phyloP scores from a whole-genome alignment of 345 rosid species.

The Hevea brasiliensis region DNA sequence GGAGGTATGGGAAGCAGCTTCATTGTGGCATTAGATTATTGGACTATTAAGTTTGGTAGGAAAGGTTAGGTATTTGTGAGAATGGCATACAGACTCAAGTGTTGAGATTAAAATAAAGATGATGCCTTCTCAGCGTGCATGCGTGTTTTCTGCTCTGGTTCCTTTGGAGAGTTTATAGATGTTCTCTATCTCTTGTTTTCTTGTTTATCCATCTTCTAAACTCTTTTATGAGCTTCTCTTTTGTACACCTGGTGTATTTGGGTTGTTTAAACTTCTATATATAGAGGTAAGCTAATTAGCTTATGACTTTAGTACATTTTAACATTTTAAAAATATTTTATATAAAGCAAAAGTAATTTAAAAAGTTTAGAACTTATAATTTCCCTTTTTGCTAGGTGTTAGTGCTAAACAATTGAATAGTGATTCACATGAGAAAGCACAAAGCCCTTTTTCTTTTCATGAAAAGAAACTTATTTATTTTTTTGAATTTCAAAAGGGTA shows the following conservation, averaged over 20 bases:
- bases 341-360: too few relatives aligned
- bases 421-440: not conserved
- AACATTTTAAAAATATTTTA: too few relatives aligned
- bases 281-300: not conserved
- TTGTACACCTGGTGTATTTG: not conserved
- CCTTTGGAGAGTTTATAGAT: not conserved
- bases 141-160: not conserved
- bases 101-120: not conserved
- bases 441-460: not conserved
- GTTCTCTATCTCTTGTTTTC: not conserved
- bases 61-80: not conserved
- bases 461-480: not conserved
- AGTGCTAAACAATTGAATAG: not conserved
- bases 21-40: not conserved
- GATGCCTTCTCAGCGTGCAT: not conserved
- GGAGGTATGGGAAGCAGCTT: not conserved
- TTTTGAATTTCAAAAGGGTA: not conserved
- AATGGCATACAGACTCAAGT: not conserved
- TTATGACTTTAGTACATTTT: not conserved
- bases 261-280: not conserved
- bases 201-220: not conserved
- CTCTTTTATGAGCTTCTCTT: not conserved
- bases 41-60: not conserved
- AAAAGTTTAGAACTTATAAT: too few relatives aligned
- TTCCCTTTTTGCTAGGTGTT: too few relatives aligned